Percentiles rank a stretch among this genome's conserved stretches.
These are phyloP conservation scores for Microstegium vimineum DNA, from an alignment of 176 grass and related monocot species.

Conservation along the genomic window DNA sequence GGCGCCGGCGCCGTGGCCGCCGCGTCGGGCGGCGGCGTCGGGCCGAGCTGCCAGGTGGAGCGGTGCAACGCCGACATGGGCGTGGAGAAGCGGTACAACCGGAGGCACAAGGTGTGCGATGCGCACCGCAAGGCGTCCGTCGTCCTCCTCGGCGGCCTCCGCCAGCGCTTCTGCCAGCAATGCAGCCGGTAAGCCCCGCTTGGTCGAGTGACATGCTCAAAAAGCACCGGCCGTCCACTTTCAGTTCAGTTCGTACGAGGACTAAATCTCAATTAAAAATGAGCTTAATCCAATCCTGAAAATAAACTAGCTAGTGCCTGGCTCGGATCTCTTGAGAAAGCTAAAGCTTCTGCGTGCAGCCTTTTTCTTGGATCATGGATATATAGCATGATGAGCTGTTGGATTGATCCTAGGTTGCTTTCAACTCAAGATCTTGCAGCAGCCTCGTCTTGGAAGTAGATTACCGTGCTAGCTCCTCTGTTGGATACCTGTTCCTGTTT, in stretches of 20 bases:
- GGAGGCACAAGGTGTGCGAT: slow-evolving; percentile 95
- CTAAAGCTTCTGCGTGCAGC: too few relatives aligned
- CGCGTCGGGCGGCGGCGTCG: slow-evolving; percentile 7
- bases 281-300: not conserved
- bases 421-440: not conserved
- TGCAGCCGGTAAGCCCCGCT: slow-evolving; percentile 79
- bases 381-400: not conserved
- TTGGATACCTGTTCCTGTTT: not conserved
- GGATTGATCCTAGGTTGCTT: not conserved
- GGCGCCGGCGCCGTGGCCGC: slow-evolving; percentile 11
- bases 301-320: not conserved
- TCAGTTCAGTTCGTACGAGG: not conserved
- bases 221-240: not conserved
- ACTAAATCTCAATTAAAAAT: not conserved
- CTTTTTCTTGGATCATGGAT: slow-evolving; percentile 2
- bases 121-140: slow-evolving; percentile 65
- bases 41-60: slow-evolving; percentile 75
- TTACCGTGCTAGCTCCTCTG: too few relatives aligned
- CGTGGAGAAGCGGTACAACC: slow-evolving; percentile 68
- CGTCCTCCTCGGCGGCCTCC: slow-evolving; percentile 78
- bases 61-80: slow-evolving; percentile 68
- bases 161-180: slow-evolving; percentile 99
- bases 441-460: too few relatives aligned
- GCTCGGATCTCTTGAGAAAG: not conserved
- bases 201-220: too few relatives aligned